Evolutionary conservation across 345 rosid species (phyloP).

Genomic region (Capsella bursapastoris): DNA sequence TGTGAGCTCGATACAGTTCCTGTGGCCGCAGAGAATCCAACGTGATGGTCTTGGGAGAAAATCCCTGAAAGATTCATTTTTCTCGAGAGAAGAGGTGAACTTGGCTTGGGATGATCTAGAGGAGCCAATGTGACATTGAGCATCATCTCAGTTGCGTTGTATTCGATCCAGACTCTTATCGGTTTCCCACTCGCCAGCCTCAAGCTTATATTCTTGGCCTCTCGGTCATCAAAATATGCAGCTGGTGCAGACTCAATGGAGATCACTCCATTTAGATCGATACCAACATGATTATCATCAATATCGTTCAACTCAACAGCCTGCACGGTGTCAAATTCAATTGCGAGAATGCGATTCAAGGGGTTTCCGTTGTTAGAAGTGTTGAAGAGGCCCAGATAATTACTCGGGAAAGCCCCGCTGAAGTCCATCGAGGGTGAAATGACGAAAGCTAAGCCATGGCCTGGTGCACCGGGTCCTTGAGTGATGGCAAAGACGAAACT

Average conservation of each 20-base stretch:
- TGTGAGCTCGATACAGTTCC: constrained; percentile 51
- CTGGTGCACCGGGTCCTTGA: constrained; percentile 35
- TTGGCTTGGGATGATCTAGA: constrained; percentile 42
- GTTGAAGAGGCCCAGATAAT: constrained; percentile 62
- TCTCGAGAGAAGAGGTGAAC: constrained; percentile 55
- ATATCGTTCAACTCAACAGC: constrained; percentile 54
- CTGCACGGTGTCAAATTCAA: constrained; percentile 61
- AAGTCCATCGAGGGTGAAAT: constrained; percentile 48
- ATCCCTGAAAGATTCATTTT: constrained; percentile 47
- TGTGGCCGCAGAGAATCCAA: constrained; percentile 63
- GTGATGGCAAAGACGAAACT: constrained; percentile 52
- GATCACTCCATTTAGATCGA: constrained; percentile 52
- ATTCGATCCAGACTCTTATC: constrained; percentile 71
- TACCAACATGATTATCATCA: constrained; percentile 62
- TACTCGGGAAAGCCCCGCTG: constrained; percentile 6
- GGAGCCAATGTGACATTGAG: constrained; percentile 62
- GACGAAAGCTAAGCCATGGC: constrained; percentile 54
- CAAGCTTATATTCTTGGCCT: constrained; percentile 40
- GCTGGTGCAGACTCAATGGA: constrained; percentile 51
- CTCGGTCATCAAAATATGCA: constrained; percentile 45
- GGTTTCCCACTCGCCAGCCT: constrained; percentile 49
- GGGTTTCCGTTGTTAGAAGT: constrained; percentile 40
- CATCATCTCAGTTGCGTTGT: constrained; percentile 44
- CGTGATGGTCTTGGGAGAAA: constrained; percentile 46
- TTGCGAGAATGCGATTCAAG: constrained; percentile 54